A percentile compares a stretch with the other conserved stretches of the same genome.
Conservation (phyloP, 208 protist genomes). For the Trypanosoma platydactyli region DNA sequence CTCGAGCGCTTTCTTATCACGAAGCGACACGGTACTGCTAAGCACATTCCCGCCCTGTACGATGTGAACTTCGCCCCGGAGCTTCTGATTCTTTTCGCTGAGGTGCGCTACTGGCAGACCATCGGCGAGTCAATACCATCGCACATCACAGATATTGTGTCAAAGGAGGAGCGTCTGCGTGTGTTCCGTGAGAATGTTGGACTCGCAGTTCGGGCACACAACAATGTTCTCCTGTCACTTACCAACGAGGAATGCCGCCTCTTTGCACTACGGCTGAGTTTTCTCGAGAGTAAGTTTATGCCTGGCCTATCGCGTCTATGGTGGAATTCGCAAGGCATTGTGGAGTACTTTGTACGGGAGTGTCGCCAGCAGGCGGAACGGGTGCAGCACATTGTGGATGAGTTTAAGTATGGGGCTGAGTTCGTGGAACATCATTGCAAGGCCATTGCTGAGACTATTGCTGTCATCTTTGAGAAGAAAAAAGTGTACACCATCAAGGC, state of each 20-base stretch:
- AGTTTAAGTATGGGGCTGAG: slow-evolving; percentile 92
- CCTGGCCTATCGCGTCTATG: slow-evolving; percentile 93
- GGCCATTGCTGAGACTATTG: slow-evolving; percentile 90
- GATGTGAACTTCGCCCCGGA: slow-evolving; percentile 94
- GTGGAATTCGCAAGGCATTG: slow-evolving; percentile 94
- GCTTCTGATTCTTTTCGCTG: slow-evolving; percentile 93
- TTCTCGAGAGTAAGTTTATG: slow-evolving; percentile 91
- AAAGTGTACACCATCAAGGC: slow-evolving; percentile 87
- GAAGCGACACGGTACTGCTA: slow-evolving; percentile 50
- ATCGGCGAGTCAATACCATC: slow-evolving; percentile 89
- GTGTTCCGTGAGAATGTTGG: slow-evolving; percentile 96
- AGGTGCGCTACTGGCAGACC: slow-evolving; percentile 93
- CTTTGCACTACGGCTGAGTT: slow-evolving; percentile 92
- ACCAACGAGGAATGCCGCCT: slow-evolving; percentile 91
- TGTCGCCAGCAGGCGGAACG: slow-evolving; percentile 86
- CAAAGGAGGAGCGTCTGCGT: slow-evolving; percentile 90
- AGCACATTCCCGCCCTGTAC: slow-evolving; percentile 63
- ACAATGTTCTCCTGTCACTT: slow-evolving; percentile 91
- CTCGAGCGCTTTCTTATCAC: slow-evolving; percentile 89
- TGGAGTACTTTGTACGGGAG: slow-evolving; percentile 95
- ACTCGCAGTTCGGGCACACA: slow-evolving; percentile 95
- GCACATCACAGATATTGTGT: slow-evolving; percentile 85
- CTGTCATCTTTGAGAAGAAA: slow-evolving; percentile 95
- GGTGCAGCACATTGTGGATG: slow-evolving; percentile 90
- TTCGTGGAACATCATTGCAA: slow-evolving; percentile 90